Base-by-base conservation (phyloP, 352 stramenopile genomes). In the Globisporangium rhizosaccharum region DNA sequence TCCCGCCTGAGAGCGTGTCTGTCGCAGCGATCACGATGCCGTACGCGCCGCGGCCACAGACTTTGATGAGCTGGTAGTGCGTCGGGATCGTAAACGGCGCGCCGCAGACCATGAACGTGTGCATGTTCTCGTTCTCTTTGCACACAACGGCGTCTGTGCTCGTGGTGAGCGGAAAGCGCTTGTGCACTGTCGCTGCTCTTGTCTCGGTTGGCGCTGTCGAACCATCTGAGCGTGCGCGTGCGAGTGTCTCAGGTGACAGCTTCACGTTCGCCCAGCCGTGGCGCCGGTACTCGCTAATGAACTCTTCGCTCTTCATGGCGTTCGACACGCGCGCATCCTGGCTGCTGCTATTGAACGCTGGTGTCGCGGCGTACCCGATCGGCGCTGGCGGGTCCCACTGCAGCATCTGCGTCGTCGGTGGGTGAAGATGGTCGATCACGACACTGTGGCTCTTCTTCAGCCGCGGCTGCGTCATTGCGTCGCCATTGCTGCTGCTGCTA, bases 81-180 rank as follows among this genome's bases (percentile, higher is more conserved):
- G 77, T 72, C 10, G 87, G 82, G 49, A 96, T 90, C 49, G 80
- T 91, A 52, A 96, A 96, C 14, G 82, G 83, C 50, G 85, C 86
- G n/a, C 87, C 85, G 46, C 85, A 94, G 36, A 96, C 86, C 77
- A 92, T 94, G 55, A 94, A 96, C 15, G 84, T 92, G 67, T 94
- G 85, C 84, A 94, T 94, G 39, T 84, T 75, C 33, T 82, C 76
- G 59, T 94, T 91, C 44, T 94, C 85, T 61, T 94, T 92, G 65
- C 85, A 94, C 37, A 78, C 68, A 10, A 94, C 66, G 8, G 85
- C 79, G 41, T 92, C 80, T 2, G 54, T 65, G 53, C 53, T 64
- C 48, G 52, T 76, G 10, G 33, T 67, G 18, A 63, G 56, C 10
- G 70, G 62, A 36, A 82, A 82, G 9, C 64, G 72, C 51, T 80